Percentiles rank a stretch among this genome's conserved stretches.
Conservation (phyloP, 306 rosid genomes). For the Sesbania bispinosa region DNA sequence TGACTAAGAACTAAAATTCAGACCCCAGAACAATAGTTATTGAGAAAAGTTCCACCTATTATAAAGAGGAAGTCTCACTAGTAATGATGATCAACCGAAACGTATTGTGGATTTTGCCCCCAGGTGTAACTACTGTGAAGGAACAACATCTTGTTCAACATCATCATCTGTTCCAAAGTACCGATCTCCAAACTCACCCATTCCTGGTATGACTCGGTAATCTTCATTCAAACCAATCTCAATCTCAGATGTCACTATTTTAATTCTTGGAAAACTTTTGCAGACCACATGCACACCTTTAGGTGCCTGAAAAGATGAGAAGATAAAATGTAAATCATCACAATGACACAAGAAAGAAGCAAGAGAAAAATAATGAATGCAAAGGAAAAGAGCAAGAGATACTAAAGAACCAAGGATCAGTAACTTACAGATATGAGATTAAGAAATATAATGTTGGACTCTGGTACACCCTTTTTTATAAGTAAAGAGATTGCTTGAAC, state of each 20-base stretch:
- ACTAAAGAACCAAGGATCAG: background rate
- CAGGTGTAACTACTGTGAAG: conserved; percentile 30
- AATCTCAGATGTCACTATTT: conserved; percentile 97
- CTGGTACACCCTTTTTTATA: conserved; percentile 88
- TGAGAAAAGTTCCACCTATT: conserved; percentile 26
- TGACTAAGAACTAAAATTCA: conserved; percentile 28
- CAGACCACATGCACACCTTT: conserved; percentile 91
- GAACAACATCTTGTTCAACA: conserved; percentile 39
- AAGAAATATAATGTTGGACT: conserved; percentile 93
- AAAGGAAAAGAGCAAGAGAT: background rate
- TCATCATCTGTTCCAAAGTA: conserved; percentile 97
- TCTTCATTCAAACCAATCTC: conserved; percentile 82
- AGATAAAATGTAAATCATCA: background rate
- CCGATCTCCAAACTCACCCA: conserved; percentile 98
- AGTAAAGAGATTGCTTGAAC: conserved; percentile 90
- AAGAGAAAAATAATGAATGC: background rate
- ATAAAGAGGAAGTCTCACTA: background rate
- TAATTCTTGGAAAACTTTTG: conserved; percentile 86
- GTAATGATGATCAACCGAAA: conserved; percentile 19
- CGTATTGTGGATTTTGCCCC: conserved; percentile 15
- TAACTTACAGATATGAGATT: conserved; percentile 96
- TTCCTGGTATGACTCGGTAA: conserved; percentile 91
- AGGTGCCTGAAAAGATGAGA: conserved; percentile 68
- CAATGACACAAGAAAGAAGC: background rate
- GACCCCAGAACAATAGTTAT: conserved; percentile 30